A percentile compares a stretch with the other conserved stretches of the same genome.
Conservation (phyloP, 2,329 filamentous ascomycete genomes). For the Neurospora sp. region DNA sequence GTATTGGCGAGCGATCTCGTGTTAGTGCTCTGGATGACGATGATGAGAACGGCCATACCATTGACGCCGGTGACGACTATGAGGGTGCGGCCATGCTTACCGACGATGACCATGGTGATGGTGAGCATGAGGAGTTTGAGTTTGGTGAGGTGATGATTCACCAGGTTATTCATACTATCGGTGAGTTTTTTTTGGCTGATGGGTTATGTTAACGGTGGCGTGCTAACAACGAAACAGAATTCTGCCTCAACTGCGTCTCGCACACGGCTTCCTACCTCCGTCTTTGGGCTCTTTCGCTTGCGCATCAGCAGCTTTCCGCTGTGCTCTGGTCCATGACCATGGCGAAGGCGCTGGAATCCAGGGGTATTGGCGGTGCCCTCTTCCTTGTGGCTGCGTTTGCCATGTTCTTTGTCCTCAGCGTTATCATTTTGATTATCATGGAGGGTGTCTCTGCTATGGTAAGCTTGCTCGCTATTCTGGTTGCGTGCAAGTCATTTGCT, state of each 20-base stretch:
- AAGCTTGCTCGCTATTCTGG: slow-evolving; percentile 4
- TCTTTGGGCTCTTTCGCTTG: slow-evolving; percentile 93
- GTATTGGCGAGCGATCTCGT: slow-evolving; percentile 78
- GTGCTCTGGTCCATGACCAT: slow-evolving; percentile 97
- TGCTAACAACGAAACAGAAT: slow-evolving; percentile 51
- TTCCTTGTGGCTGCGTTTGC: slow-evolving; percentile 75
- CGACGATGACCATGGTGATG: slow-evolving; percentile 56
- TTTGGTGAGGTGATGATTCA: slow-evolving; percentile 98
- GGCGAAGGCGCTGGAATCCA: slow-evolving; percentile 58
- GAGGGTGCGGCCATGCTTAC: slow-evolving; percentile 84
- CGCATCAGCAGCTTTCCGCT: slow-evolving; percentile 91
- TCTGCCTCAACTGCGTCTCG: slow-evolving; percentile 97
- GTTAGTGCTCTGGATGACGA: slow-evolving; percentile 88
- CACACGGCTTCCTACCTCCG: slow-evolving; percentile 98
- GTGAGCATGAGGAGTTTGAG: slow-evolving; percentile 93
- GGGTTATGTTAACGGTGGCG: neutral
- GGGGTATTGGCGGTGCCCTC: slow-evolving; percentile 61
- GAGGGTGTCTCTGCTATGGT: slow-evolving; percentile 89
- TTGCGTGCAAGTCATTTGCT: neutral
- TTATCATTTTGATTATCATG: slow-evolving; percentile 73
- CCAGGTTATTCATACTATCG: slow-evolving; percentile 97
- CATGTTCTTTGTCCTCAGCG: slow-evolving; percentile 77
- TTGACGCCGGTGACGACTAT: slow-evolving; percentile 56
- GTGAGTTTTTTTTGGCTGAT: slow-evolving; percentile 38
- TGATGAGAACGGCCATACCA: neutral